phyloP scores from a whole-genome alignment of 108 stramenopile species.

The Ochromonas danica region DNA sequence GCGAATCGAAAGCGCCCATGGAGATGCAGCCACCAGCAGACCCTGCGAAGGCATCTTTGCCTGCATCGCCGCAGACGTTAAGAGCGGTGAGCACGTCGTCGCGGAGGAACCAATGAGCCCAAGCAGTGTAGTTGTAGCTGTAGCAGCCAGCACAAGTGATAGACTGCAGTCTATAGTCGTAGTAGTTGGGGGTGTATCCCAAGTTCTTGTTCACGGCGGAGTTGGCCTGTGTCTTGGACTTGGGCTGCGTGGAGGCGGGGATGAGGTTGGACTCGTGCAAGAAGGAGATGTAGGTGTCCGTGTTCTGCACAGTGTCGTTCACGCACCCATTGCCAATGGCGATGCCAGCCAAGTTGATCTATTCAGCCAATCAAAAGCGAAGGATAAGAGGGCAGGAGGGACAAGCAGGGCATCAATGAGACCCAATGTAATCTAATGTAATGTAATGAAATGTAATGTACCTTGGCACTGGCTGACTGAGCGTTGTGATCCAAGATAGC shows the following conservation, averaged over 20 bases:
- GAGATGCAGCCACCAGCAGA: slow-evolving; percentile 35
- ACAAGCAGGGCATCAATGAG: too few species aligned
- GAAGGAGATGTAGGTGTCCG: slow-evolving; percentile 1
- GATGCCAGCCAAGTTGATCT: background rate
- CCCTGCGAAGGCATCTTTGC: slow-evolving; percentile 32
- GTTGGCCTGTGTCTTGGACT: background rate
- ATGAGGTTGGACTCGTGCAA: slow-evolving; percentile 13
- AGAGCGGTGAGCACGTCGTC: background rate
- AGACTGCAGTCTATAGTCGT: slow-evolving; percentile 8
- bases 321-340: slow-evolving; percentile 35
- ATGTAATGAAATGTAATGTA: too few species aligned
- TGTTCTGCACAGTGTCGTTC: slow-evolving; percentile 30
- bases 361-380: too few species aligned
- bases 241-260: background rate
- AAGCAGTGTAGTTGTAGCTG: slow-evolving; percentile 37
- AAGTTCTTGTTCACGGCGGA: background rate
- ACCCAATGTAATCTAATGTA: too few species aligned
- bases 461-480: background rate
- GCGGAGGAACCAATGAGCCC: slow-evolving; percentile 31
- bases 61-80: slow-evolving; percentile 31
- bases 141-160: slow-evolving; percentile 26
- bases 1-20: slow-evolving; percentile 20
- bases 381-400: too few species aligned
- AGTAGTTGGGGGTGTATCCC: slow-evolving; percentile 36
- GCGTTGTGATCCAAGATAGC: slow-evolving; percentile 29